A percentile compares a stretch with the other conserved stretches of the same genome.
These are phyloP conservation scores for Stipa capillata DNA, from an alignment of 176 grass and related monocot species.

Conservation along the genomic window DNA sequence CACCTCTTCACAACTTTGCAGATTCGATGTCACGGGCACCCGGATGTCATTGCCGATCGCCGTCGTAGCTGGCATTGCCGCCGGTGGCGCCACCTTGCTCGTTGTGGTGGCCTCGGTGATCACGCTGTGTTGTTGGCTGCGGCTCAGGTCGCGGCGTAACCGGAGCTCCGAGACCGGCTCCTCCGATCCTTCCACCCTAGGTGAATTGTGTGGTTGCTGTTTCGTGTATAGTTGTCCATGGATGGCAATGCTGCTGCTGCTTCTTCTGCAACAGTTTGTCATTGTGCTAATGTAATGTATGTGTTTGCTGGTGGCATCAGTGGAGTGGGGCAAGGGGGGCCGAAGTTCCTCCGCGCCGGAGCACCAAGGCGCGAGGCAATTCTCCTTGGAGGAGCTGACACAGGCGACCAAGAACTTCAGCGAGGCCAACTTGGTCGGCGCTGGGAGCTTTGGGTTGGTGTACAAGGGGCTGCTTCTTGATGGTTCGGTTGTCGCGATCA, in stretches of 20 bases:
- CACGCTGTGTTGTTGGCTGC: constrained; percentile 36
- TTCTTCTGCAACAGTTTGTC: neutral
- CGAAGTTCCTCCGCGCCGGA: constrained; percentile 39
- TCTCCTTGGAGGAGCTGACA: constrained; percentile 63
- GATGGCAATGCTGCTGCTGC: neutral
- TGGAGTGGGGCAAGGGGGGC: constrained; percentile 73
- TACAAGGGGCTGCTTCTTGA: constrained; percentile 95
- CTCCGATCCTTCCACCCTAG: constrained; percentile 78
- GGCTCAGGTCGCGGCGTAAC: constrained; percentile 41
- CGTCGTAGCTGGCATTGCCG: constrained; percentile 67
- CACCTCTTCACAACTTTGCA: neutral
- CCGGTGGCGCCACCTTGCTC: constrained; percentile 42
- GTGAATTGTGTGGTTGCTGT: constrained; percentile 21
- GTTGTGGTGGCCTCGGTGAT: constrained; percentile 14
- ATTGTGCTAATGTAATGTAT: neutral
- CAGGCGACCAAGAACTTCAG: constrained; percentile 81
- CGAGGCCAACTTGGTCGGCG: constrained; percentile 65
- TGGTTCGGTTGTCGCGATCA: constrained; percentile 78
- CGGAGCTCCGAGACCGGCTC: constrained; percentile 81
- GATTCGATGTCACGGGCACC: constrained; percentile 82
- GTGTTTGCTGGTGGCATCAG: constrained; percentile 31
- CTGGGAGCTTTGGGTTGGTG: constrained; percentile 76
- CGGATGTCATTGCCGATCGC: constrained; percentile 71
- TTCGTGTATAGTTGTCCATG: neutral
- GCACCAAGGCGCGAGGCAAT: constrained; percentile 44